phyloP scores from a whole-genome alignment of 1,139 yeast genomes.

The Candida sp. region DNA sequence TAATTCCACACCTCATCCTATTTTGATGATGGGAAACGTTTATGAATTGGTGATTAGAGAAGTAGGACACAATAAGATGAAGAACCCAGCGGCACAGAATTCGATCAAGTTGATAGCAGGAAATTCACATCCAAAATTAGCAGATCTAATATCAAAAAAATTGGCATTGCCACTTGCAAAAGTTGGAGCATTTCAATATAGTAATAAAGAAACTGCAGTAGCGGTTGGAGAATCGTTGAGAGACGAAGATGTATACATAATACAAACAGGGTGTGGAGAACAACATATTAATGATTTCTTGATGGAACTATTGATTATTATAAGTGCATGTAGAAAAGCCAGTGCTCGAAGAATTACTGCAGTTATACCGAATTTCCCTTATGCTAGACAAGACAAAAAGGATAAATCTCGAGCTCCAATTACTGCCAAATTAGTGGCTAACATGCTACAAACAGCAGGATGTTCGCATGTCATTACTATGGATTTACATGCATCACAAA shows the following conservation, averaged over 20 bases:
- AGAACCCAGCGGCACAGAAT: slow-evolving; percentile 31
- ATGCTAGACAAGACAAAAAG: slow-evolving; percentile 81
- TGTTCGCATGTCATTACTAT: slow-evolving; percentile 79
- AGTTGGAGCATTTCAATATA: slow-evolving; percentile 65
- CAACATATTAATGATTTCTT: slow-evolving; percentile 56
- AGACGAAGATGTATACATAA: slow-evolving; percentile 73
- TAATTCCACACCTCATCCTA: not conserved
- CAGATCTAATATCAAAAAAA: slow-evolving; percentile 67
- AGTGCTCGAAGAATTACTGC: slow-evolving; percentile 80
- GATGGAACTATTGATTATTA: slow-evolving; percentile 68
- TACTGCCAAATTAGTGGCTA: slow-evolving; percentile 76
- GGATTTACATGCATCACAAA: slow-evolving; percentile 84
- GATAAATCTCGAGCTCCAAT: slow-evolving; percentile 82
- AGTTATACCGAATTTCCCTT: slow-evolving; percentile 77
- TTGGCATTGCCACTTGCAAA: slow-evolving; percentile 61
- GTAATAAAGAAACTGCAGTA: slow-evolving; percentile 70
- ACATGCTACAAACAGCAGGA: slow-evolving; percentile 74
- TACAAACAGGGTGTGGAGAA: slow-evolving; percentile 71
- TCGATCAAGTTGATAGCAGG: slow-evolving; percentile 88
- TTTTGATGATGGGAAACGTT: not conserved
- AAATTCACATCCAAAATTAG: slow-evolving; percentile 88
- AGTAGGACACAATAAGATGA: not conserved
- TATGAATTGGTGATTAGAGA: not conserved
- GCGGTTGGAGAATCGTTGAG: slow-evolving; percentile 74
- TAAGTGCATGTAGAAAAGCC: slow-evolving; percentile 76